These are phyloP conservation scores for Candida dendrica DNA, from an alignment of 805 yeast genomes.

Conservation along the genomic window DNA sequence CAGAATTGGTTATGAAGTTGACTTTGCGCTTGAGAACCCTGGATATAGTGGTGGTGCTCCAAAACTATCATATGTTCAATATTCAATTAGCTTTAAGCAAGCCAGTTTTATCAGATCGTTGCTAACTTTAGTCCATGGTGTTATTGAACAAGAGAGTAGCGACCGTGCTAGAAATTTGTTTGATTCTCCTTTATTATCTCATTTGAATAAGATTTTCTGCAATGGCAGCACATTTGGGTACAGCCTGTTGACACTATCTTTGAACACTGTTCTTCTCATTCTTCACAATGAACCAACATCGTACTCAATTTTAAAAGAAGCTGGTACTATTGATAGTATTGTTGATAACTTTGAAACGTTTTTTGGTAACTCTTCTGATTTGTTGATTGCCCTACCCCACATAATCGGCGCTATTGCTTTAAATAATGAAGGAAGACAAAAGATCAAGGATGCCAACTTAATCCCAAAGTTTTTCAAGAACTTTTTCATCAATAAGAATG, in stretches of 20 bases:
- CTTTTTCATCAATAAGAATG: constrained; percentile 40
- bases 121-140: constrained; percentile 53
- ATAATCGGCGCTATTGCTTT: constrained; percentile 78
- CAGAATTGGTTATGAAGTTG: constrained; percentile 55
- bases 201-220: constrained; percentile 50
- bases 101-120: constrained; percentile 51
- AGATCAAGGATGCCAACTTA: constrained; percentile 36
- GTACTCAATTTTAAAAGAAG: constrained; percentile 70
- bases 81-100: constrained; percentile 51
- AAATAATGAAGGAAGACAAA: constrained; percentile 61
- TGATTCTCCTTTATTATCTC: constrained; percentile 69
- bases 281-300: constrained; percentile 91
- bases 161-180: constrained; percentile 79
- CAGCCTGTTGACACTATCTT: constrained; percentile 47
- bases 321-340: constrained; percentile 61
- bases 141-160: constrained; percentile 69
- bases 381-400: constrained; percentile 60
- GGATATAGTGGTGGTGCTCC: constrained; percentile 55
- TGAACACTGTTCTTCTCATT: constrained; percentile 61
- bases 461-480: constrained; percentile 41
- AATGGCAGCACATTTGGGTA: constrained; percentile 63
- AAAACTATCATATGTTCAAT: constrained; percentile 39
- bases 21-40: constrained; percentile 55
- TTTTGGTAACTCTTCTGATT: constrained; percentile 49
- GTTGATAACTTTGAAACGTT: constrained; percentile 49